Evolutionary conservation across 2,329 filamentous ascomycete species (phyloP), one percentile per base, ranked within the genome.

Genomic region (Phyllosticta citriasiana): DNA sequence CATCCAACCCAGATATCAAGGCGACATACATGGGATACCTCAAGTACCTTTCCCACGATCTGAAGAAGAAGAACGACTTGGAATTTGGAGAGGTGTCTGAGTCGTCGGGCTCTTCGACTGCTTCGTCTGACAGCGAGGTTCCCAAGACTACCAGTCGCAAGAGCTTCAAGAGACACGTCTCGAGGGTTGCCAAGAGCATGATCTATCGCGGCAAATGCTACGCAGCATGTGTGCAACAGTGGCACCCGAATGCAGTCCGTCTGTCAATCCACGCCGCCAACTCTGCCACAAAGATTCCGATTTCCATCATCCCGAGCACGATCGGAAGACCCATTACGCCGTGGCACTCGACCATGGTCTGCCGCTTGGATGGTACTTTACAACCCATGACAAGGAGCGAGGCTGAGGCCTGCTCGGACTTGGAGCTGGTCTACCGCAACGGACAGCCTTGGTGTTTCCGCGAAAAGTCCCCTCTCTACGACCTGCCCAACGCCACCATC

Each of bases 241-340:
- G 55, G 10, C 58, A 57, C 30, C 65, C 64, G 16, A 40, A 67
- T 50, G 60, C 67, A 40, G 66, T 72, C 22, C 66, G 69, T 12
- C 63, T 71, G 12, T 72, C 69, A 1, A 72, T 72, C 53, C 70
- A 71, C 57, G 67, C 69, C 40, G 70, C 70, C 10, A 66, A 66
- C 24, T 69, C 69, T 14, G 64, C 66, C n/a, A 67, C 66, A 53
- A 72, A 71, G 63, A 62, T 72, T 8, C 68, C 67, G 27, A 67
- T 72, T 59, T 61, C 67, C n/a, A 56, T 71, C 10, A 64, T 72
- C 19, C 68, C 69, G 22, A 60, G 57, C 33, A 56, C 33, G 14
- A 22, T 55, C 12, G 16, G 27, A n/a, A 54, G 30, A 19, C 60
- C 60, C 22, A 62, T 62, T 19, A 62, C 60, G 14, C 60, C 60